These are phyloP conservation scores for Cryphonectria naterciae DNA, from an alignment of 2,329 filamentous ascomycete genomes.

Conservation along the genomic window DNA sequence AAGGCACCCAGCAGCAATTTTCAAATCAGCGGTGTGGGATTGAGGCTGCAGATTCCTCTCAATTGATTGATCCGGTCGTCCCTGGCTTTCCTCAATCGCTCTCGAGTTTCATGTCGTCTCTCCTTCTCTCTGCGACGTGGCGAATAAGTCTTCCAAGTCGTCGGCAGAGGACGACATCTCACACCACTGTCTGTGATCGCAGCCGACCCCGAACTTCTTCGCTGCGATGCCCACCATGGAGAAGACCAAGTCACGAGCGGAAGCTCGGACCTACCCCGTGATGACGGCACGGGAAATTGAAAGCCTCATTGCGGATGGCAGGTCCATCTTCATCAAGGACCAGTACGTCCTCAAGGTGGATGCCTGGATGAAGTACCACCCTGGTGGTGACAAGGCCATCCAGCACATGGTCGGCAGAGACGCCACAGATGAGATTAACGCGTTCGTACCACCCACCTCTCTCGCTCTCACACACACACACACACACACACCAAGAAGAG, in stretches of 20 bases:
- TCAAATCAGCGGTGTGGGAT: conserved; percentile 1
- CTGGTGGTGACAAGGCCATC: conserved; percentile 89
- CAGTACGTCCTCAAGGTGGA: conserved; percentile 84
- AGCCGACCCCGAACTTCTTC: background rate
- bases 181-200: background rate
- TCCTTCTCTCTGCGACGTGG: background rate
- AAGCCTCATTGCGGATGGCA: conserved; percentile 79
- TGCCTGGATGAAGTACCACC: conserved; percentile 86
- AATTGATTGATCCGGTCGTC: background rate
- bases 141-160: background rate
- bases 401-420: conserved; percentile 91
- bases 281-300: conserved; percentile 67
- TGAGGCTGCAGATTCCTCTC: background rate
- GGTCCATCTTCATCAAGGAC: conserved; percentile 79
- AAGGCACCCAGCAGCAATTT: background rate
- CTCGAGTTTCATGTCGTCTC: background rate
- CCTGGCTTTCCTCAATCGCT: background rate
- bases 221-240: conserved; percentile 14
- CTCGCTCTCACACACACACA: background rate
- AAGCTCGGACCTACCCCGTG: conserved; percentile 39
- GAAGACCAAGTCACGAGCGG: conserved; percentile 21
- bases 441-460: conserved; percentile 58
- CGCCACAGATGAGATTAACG: conserved; percentile 91
- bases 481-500: background rate
- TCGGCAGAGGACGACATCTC: background rate